These are phyloP conservation scores for Tilletia indica DNA, from an alignment of 1,284 basidiomycete genomes.

Conservation along the genomic window DNA sequence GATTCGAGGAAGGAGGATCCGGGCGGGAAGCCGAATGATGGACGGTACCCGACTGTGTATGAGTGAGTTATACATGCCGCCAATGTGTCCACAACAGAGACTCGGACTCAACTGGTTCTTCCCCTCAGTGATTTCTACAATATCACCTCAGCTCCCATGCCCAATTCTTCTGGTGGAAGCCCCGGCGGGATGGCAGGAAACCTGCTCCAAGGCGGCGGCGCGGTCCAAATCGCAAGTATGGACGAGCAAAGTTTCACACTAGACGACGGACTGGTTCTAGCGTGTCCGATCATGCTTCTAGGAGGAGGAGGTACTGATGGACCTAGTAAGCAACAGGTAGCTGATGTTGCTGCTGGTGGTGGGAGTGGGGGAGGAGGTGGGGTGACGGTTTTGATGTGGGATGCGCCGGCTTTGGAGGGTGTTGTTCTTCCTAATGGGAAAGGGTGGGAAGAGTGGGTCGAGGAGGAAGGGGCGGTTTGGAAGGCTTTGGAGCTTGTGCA, in stretches of 20 bases:
- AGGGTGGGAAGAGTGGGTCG: constrained; percentile 65
- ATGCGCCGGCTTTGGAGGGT: constrained; percentile 66
- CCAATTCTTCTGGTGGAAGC: neutral
- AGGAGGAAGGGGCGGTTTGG: constrained; percentile 58
- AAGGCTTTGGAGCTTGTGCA: constrained; percentile 36
- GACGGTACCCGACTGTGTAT: constrained; percentile 41
- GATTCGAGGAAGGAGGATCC: constrained; percentile 26
- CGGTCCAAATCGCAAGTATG: constrained; percentile 21
- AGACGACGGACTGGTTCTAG: constrained; percentile 68
- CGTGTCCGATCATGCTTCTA: constrained; percentile 75
- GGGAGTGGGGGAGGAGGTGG: neutral
- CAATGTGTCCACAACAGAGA: too few relatives aligned
- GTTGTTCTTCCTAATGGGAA: constrained; percentile 40
- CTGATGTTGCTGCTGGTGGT: neutral
- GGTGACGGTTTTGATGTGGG: constrained; percentile 74
- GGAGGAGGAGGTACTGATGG: constrained; percentile 61
- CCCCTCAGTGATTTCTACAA: constrained; percentile 40
- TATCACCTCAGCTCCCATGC: constrained; percentile 24
- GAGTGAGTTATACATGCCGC: constrained; percentile 26
- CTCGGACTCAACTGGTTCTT: neutral
- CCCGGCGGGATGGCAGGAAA: neutral
- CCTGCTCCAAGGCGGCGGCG: neutral
- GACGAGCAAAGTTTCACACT: constrained; percentile 35
- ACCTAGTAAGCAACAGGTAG: neutral
- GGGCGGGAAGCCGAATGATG: constrained; percentile 46